phyloP scores from a whole-genome alignment of 2,329 filamentous ascomycete genomes.

The Phialophora tarda region DNA sequence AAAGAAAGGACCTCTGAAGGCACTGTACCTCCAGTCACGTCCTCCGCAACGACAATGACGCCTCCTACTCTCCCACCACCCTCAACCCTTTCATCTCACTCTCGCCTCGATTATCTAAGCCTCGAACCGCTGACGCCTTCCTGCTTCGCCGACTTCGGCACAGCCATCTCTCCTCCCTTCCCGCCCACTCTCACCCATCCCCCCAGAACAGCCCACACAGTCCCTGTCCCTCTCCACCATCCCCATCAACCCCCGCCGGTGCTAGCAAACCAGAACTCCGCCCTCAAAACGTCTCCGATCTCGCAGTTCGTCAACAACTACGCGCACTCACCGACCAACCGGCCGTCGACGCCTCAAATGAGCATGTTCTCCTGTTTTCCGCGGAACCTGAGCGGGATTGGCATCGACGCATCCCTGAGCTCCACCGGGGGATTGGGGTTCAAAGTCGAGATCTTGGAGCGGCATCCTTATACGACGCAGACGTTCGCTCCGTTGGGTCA shows the following conservation, averaged over 20 bases:
- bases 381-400: conserved; percentile 54
- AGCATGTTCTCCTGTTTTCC: conserved; percentile 90
- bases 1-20: not conserved
- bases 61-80: conserved; percentile 20
- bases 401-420: conserved; percentile 16
- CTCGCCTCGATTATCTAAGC: conserved; percentile 48
- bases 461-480: conserved; percentile 93
- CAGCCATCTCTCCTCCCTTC: conserved; percentile 76
- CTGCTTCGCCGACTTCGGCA: conserved; percentile 79
- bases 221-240: conserved; percentile 29
- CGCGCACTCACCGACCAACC: conserved; percentile 55
- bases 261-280: conserved; percentile 82
- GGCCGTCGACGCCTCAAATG: conserved; percentile 65
- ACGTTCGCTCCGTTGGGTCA: conserved; percentile 78
- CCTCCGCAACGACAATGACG: conserved; percentile 25
- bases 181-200: conserved; percentile 57
- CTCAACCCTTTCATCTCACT: not conserved
- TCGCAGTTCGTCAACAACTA: conserved; percentile 77
- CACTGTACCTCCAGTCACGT: not conserved
- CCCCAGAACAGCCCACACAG: conserved; percentile 44
- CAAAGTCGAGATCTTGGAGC: conserved; percentile 75
- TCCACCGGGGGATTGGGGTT: conserved; percentile 56
- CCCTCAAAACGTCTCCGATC: conserved; percentile 83
- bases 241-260: conserved; percentile 57
- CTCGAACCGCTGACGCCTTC: conserved; percentile 70